Base-by-base conservation (phyloP, 208 protist species). In the Leishmania gerbilli region DNA sequence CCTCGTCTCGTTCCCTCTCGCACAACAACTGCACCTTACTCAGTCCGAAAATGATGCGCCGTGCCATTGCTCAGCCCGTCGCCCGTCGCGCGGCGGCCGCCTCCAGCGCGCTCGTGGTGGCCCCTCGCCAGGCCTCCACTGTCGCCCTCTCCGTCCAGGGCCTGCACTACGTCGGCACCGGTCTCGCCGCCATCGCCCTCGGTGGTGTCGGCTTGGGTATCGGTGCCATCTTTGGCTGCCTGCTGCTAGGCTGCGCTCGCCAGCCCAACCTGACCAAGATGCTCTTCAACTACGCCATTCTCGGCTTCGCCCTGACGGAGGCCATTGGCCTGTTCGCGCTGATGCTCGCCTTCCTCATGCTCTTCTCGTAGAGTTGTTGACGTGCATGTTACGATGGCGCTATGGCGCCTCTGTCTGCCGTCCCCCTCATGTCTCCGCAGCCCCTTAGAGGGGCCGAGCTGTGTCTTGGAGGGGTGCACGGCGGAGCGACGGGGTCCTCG, bases 251-350 rank as follows among this genome's bases (percentile, higher is more conserved):
- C 82, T 96, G 92, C 87, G 93, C 95, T 58, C 95, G 95, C 71
- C 93, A 98, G 90, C 95, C 95, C 31, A 97, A 97, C 87, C 79
- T 98, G 76, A 94, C 93, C 80, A 95, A 95, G 87, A 95, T 96
- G 93, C 88, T 98, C 55, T 97, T 98, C 87, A 97, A 97, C 92
- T 98, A 98, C 88, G 93, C 93, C 84, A 97, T 98, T 95, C 91
- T 98, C 2, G 95, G 95, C 69, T 98, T 98, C 80, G 95, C 95
- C 71, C 89, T 98, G 84, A 97, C 95, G 55, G 95, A 98, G 88
- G 95, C 95, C 85, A 97, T 98, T 77, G 95, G 93, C 75, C 90
- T 98, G 86, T 98, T 98, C 80, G 92, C 93, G 4, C 91, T 97
- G 82, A 96, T 98, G 93, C 90, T 97, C 77, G 93, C 95, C 83